Evolutionary conservation across 2,329 filamentous ascomycete species (phyloP).

Genomic region (Emergomyces pasteurianus): DNA sequence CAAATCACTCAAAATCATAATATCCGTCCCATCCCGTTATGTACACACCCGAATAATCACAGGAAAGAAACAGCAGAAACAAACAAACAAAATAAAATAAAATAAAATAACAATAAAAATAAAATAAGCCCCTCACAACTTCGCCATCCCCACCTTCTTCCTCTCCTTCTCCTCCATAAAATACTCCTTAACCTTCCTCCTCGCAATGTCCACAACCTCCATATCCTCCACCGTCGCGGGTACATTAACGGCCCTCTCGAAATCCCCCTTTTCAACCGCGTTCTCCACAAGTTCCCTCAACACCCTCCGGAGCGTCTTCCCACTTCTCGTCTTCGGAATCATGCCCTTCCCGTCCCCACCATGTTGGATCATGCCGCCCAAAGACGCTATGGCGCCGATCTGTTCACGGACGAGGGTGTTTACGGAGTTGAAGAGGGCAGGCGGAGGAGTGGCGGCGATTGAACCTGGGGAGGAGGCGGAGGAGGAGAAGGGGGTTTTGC

Average conservation of each 20-base stretch:
- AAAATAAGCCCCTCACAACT: neutral
- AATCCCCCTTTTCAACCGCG: constrained; percentile 57
- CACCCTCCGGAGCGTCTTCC: constrained; percentile 77
- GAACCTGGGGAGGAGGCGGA: constrained; percentile 25
- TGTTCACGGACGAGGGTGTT: constrained; percentile 56
- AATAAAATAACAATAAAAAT: too few relatives aligned
- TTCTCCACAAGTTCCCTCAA: constrained; percentile 77
- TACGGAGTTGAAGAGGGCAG: constrained; percentile 33
- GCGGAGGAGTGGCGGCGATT: constrained; percentile 26
- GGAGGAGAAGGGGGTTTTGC: constrained; percentile 20
- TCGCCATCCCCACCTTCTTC: neutral
- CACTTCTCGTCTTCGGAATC: constrained; percentile 86
- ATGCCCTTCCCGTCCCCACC: constrained; percentile 51
- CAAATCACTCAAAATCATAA: too few relatives aligned
- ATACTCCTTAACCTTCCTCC: constrained; percentile 60
- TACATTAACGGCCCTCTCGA: constrained; percentile 58
- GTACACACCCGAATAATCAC: neutral
- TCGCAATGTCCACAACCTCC: constrained; percentile 61
- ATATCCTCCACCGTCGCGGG: constrained; percentile 80
- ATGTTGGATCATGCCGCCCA: constrained; percentile 69
- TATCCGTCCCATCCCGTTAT: neutral
- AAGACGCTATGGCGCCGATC: constrained; percentile 74
- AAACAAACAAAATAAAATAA: neutral
- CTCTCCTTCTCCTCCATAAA: constrained; percentile 41
- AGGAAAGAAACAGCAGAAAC: neutral